Percentiles rank a stretch among this genome's conserved stretches.
Conservation (phyloP, 495 filamentous ascomycete genomes). For the Penicillium soppii region DNA sequence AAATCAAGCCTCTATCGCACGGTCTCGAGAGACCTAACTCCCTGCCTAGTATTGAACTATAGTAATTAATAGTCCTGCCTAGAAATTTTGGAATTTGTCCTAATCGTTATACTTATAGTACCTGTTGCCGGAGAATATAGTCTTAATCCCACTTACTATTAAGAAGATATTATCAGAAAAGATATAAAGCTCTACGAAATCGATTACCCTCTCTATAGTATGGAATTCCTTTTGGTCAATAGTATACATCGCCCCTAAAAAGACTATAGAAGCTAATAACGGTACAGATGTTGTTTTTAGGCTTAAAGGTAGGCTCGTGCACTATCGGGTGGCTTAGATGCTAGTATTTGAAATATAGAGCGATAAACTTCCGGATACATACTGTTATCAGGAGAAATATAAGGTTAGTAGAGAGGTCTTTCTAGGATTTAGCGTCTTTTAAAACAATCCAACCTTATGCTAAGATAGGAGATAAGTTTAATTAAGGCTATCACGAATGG, state of each 20-base stretch:
- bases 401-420: slow-evolving; percentile 39
- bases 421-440: slow-evolving; percentile 36
- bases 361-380: slow-evolving; percentile 41
- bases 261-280: slow-evolving; percentile 37
- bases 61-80: slow-evolving; percentile 43
- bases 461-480: slow-evolving; percentile 35
- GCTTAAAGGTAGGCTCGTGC: slow-evolving; percentile 40
- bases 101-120: slow-evolving; percentile 30
- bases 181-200: slow-evolving; percentile 47
- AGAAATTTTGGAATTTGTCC: slow-evolving; percentile 43
- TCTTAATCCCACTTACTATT: slow-evolving; percentile 39
- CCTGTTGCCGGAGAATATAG: slow-evolving; percentile 23
- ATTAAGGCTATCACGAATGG: slow-evolving; percentile 38
- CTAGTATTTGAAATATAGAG: slow-evolving; percentile 48
- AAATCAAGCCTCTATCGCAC: slow-evolving; percentile 47
- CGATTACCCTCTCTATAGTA: slow-evolving; percentile 40
- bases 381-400: slow-evolving; percentile 42
- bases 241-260: slow-evolving; percentile 52
- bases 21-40: slow-evolving; percentile 34
- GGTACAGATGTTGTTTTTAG: slow-evolving; percentile 34
- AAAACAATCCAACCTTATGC: slow-evolving; percentile 37
- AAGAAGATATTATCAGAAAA: slow-evolving; percentile 45
- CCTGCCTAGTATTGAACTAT: slow-evolving; percentile 50
- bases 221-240: slow-evolving; percentile 35
- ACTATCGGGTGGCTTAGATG: slow-evolving; percentile 45